Percentiles rank a stretch among this genome's conserved stretches.
Evolutionary conservation across 106 monocot species (phyloP).

Genomic region (Xerophyta viscosa): DNA sequence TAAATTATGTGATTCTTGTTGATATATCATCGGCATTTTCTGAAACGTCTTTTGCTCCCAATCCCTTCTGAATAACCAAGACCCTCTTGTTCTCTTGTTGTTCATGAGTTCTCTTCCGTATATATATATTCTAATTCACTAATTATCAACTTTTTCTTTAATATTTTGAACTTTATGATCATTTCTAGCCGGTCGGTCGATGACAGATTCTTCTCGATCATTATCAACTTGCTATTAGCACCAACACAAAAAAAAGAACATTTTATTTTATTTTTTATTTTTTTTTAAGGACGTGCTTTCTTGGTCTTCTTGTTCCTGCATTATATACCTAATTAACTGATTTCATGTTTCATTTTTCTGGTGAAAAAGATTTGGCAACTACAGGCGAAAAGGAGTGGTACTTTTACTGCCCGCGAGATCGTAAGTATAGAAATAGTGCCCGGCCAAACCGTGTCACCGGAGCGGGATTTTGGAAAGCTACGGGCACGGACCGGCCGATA

Average conservation of each 20-base stretch:
- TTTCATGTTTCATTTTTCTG: not conserved
- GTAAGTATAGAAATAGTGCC: constrained; percentile 90
- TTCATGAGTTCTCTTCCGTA: too few species aligned
- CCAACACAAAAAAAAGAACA: constrained; percentile 1
- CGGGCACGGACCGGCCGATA: constrained; percentile 93
- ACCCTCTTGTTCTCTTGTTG: too few species aligned
- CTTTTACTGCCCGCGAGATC: constrained; percentile 93
- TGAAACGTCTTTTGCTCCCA: too few species aligned
- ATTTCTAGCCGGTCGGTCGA: too few species aligned
- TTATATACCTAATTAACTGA: not conserved
- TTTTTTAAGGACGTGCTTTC: not conserved
- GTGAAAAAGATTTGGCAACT: constrained; percentile 57
- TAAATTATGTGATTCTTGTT: too few species aligned
- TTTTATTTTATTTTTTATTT: not conserved
- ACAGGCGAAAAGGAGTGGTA: constrained; percentile 98
- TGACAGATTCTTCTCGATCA: not conserved
- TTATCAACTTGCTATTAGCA: not conserved
- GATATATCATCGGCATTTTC: too few species aligned
- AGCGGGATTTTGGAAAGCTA: constrained; percentile 98
- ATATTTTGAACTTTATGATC: too few species aligned
- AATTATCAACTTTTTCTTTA: too few species aligned
- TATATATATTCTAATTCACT: too few species aligned
- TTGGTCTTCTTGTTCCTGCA: not conserved
- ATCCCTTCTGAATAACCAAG: too few species aligned
- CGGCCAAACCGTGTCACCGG: constrained; percentile 91